Base-by-base conservation (phyloP, 2,329 filamentous ascomycete species). In the Atkinsonella hypoxylon region DNA sequence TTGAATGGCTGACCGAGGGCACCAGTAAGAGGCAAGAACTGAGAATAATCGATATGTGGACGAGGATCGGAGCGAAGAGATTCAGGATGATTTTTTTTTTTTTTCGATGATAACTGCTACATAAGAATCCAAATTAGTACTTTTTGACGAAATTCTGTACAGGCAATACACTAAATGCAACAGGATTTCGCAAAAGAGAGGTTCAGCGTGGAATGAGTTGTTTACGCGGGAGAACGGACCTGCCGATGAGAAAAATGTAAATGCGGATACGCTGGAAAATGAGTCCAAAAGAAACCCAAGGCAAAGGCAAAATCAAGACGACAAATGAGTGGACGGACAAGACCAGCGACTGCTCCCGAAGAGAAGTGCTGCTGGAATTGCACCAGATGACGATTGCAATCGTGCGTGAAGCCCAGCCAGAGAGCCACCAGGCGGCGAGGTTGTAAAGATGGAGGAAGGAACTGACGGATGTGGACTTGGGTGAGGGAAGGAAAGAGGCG, bases 281-380 rank as follows among this genome's bases (percentile, higher is more conserved):
- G 38, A 49, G 46, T 47, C 32, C 46, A 49, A 45, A 51, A 44
- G 8, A 39, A 50, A 52, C 51, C 53, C 45, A 58, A 57, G 53
- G 54, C 58, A 58, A 59, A 59, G 57, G 54, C 55, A 60, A 65
- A 63, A 58, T 50, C 59, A 57, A 62, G 41, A 44, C 48, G 57
- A 58, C 56, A 68, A 69, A 76, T 72, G 76, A 79, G 74, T 70
- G 76, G 76, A 79, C 76, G 76, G 76, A 64, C 74, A 68, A 78
- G 67, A 75, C 76, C 77, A 80, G 75, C 67, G 69, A 67, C 71
- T 75, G 72, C 72, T 67, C 65, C 58, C 53, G 64, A 65, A 61
- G 58, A 70, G 70, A 71, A 69, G 64, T 70, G 72, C 73, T 64
- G 63, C 75, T 71, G 75, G 76, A 76, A 77, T 76, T 72, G 76